Base-by-base conservation (phyloP, 23 red algal species). In the Gracilaria gracilis region DNA sequence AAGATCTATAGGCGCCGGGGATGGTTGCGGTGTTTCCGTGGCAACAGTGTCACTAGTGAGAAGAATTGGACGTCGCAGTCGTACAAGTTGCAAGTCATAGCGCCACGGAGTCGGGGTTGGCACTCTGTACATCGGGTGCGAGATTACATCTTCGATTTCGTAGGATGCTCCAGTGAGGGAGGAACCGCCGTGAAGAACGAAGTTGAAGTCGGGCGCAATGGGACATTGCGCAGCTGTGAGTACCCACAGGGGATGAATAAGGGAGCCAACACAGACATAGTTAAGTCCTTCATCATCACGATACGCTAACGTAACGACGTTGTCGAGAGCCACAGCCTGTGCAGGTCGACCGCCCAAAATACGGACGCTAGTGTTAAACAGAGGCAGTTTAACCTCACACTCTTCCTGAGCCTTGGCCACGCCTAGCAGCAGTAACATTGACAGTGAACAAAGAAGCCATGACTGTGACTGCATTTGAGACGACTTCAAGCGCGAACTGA, bases 161-260 rank as follows among this genome's bases (percentile, higher is more conserved):
- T 54, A 74, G 9, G 12, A 7, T 25, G 71, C 62, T 28, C 74
- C 87, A 37, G 71, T 64, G 28, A 67, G 54, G 6, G 71, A 57
- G 21, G 54, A 66, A 39, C 67, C 71, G 20, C 71, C 71, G n/a
- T 67, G 49, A 28, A 80, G 2, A 27, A 70, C 65, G 11, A 39
- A 71, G 87, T 76, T 72, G 21, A 23, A 54, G 21, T 40, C 53
- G 64, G 74, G 67, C 33, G 47, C 5, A n/a, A 90, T 51, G 9
- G 64, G 59, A 50, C 87, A 90, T 55, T 90, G 87, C 4, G 87
- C 87, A 44, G 87, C 67, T 47, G 87, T 90, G 73, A 90, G 36
- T 9, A 90, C 74, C 87, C 87, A 90, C 35, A 51, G 29, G 36
- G 87, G 39, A 54, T 70, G 59, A 47, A 90, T 77, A 51, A 90